phyloP scores from a whole-genome alignment of 2,329 filamentous ascomycete species.

The Massarina eburnea region DNA sequence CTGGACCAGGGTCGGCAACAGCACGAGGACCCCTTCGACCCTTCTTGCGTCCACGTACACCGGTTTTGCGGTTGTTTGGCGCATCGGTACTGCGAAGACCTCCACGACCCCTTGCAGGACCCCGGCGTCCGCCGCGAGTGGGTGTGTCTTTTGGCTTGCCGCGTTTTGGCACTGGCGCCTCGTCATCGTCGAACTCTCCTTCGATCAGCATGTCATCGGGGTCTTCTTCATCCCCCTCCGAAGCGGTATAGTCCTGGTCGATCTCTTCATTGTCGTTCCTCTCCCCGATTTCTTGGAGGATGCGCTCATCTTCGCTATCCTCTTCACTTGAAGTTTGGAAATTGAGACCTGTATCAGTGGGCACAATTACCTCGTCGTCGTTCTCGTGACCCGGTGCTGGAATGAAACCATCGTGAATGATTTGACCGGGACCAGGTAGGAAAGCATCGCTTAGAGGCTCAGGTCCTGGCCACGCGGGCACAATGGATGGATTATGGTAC shows the following conservation, averaged over 20 bases:
- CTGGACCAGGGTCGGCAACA: conserved; percentile 67
- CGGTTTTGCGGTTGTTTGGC: conserved; percentile 25
- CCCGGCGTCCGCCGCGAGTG: conserved; percentile 23
- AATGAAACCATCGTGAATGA: conserved; percentile 45
- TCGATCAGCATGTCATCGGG: conserved; percentile 34
- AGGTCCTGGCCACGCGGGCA: not conserved
- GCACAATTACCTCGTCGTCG: conserved; percentile 31
- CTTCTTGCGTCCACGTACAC: conserved; percentile 28
- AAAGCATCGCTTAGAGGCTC: conserved; percentile 29
- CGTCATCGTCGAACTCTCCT: conserved; percentile 31
- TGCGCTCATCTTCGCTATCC: conserved; percentile 32
- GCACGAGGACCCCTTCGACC: conserved; percentile 51
- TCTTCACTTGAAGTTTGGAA: conserved; percentile 30
- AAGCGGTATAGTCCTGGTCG: conserved; percentile 39
- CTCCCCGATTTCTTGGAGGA: conserved; percentile 29
- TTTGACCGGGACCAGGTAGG: conserved; percentile 27
- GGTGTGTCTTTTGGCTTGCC: conserved; percentile 17
- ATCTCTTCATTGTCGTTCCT: conserved; percentile 29
- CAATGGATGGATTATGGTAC: not conserved
- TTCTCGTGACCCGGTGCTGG: conserved; percentile 38
- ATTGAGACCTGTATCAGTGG: conserved; percentile 22
- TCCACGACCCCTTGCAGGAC: conserved; percentile 29
- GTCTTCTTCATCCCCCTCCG: conserved; percentile 34
- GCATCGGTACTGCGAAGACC: conserved; percentile 17
- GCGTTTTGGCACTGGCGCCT: conserved; percentile 19